Evolutionary conservation across 805 yeast species (phyloP), one percentile per base, ranked within the genome.

Genomic region (Monosporozyma solicola): DNA sequence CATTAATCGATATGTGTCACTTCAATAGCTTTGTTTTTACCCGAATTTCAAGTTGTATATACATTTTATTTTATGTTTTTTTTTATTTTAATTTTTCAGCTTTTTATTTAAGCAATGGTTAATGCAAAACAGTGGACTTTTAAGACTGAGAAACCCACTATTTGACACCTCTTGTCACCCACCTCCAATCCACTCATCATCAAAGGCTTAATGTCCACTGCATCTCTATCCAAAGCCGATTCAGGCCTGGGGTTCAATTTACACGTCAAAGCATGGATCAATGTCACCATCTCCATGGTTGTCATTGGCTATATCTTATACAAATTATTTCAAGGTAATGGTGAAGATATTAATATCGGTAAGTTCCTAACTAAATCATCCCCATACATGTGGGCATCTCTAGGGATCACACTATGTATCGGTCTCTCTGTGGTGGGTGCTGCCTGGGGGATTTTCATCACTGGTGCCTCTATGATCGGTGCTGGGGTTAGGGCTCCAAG

Each of bases 401-500:
- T 90, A 57, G 99, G 99, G 52, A 89, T 94, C 57, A 84, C 87
- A 15, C 72, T 83, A 50, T 92, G 99, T 72, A 90, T 95, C 61
- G 98, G 98, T 13, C 78, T 94, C 55, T 84, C 95, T 49, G 97
- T 94, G 15, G 85, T 91, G 44, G 99, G 99, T 41, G 99, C 99
- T 15, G 98, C 98, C 5, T 94, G 99, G 99, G 99, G 99, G 58
- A 94, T 94, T 60, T 94, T 92, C 69, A 80, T 94, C 56, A 92
- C 98, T 2, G 99, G 99, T 43, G 78, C 97, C 0, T 83, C 97
- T 31, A 87, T 94, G 61, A 73, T 94, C 57, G 99, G 99, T 62
- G 99, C 99, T 2, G 99, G 99, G 75, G 97, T 94, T 55, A 87
- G 87, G 70, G 94, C 96, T 13, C 99, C 99, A 51, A 79, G 98